A percentile compares a stretch with the other conserved stretches of the same genome.
Evolutionary conservation across 169 alveolate genomes (phyloP).

Genomic region (Eimeria acervulina): DNA sequence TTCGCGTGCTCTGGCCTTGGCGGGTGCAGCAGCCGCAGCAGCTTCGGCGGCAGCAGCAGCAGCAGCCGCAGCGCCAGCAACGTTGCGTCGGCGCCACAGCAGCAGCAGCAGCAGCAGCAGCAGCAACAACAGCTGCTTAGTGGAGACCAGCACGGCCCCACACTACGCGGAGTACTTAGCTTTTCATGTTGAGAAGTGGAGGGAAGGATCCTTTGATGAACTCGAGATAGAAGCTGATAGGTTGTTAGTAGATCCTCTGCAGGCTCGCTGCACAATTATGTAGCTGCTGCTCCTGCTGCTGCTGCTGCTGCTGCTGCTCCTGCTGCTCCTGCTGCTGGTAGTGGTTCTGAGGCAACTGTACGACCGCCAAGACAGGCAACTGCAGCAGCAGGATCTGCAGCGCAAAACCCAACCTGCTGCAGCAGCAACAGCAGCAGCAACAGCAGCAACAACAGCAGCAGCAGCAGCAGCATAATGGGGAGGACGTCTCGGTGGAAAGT

Average conservation of each 20-base stretch:
- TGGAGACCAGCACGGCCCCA: slow-evolving; percentile 20
- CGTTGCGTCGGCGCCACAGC: slow-evolving; percentile 21
- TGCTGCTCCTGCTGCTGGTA: background rate
- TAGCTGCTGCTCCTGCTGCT: background rate
- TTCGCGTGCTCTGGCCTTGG: slow-evolving; percentile 31
- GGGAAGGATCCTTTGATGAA: slow-evolving; percentile 20
- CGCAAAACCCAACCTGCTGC: background rate
- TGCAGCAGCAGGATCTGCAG: background rate
- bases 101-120: slow-evolving; percentile 53
- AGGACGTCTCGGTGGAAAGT: slow-evolving; percentile 45
- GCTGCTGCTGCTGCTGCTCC: background rate
- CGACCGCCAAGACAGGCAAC: background rate
- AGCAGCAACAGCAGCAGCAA: slow-evolving; percentile 22
- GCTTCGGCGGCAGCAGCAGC: background rate
- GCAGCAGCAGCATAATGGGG: slow-evolving; percentile 2
- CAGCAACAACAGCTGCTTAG: slow-evolving; percentile 23
- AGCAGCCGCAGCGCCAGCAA: background rate
- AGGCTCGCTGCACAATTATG: slow-evolving; percentile 55
- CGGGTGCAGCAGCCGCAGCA: slow-evolving; percentile 9
- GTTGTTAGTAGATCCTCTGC: slow-evolving; percentile 1
- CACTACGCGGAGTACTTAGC: slow-evolving; percentile 44
- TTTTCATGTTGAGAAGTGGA: slow-evolving; percentile 37
- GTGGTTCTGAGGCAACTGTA: background rate
- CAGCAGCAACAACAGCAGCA: background rate
- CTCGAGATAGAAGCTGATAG: slow-evolving; percentile 12